Evolutionary conservation across 257 asterid species (phyloP).

Genomic region (Solanum infundibuliforme): DNA sequence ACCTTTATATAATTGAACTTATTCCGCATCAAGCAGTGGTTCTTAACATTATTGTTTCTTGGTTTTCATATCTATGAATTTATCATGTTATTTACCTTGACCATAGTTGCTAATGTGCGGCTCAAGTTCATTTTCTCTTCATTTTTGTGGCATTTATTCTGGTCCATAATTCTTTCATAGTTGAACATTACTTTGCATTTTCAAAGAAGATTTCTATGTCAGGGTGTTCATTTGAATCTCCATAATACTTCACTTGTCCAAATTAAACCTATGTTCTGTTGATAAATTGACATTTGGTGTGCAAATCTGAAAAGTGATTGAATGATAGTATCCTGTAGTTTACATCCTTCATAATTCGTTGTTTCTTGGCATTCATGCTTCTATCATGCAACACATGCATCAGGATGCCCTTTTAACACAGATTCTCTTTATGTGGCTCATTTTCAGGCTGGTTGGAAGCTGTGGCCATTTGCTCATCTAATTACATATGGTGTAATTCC

Average conservation of each 20-base stretch:
- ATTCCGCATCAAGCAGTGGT: background rate
- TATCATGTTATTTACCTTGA: background rate
- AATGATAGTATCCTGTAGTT: background rate
- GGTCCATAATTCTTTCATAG: background rate
- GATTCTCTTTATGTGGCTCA: background rate
- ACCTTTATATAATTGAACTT: background rate
- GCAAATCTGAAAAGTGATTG: background rate
- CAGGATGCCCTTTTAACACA: background rate
- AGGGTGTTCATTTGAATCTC: background rate
- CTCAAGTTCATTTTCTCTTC: background rate
- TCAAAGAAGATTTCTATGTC: background rate
- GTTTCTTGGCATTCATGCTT: background rate
- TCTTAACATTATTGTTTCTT: background rate
- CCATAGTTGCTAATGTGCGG: background rate
- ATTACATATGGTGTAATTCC: constrained; percentile 40
- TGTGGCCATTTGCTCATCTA: constrained; percentile 50
- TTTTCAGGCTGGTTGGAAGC: constrained; percentile 49
- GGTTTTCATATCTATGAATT: background rate
- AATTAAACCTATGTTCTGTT: background rate
- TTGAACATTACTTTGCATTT: background rate
- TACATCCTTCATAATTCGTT: background rate
- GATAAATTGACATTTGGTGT: background rate
- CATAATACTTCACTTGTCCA: background rate
- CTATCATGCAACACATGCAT: background rate
- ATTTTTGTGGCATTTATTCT: background rate